Conservation (phyloP, 75 land plant genomes). For the Larix kaempferi region DNA sequence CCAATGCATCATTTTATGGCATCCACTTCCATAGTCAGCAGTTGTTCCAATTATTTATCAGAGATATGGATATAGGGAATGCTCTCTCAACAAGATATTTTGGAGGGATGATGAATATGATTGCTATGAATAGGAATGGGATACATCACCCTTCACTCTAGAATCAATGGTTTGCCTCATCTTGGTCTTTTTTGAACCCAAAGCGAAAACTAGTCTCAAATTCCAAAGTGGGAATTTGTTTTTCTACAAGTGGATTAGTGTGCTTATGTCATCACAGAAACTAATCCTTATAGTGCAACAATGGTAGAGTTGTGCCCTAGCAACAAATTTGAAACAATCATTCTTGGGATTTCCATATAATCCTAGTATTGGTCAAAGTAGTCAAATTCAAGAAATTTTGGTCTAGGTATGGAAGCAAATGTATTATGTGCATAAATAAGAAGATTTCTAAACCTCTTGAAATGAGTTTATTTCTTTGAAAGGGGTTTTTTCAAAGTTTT, state of each 20-base stretch:
- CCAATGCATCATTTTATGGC: not conserved
- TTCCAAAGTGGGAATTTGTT: not conserved
- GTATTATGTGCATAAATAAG: too few species aligned
- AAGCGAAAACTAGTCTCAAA: not conserved
- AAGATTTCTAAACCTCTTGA: too few species aligned
- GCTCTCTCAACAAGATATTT: not conserved
- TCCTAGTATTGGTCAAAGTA: not conserved
- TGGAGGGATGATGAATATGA: not conserved
- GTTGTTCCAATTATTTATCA: not conserved
- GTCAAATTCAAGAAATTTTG: not conserved
- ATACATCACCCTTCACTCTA: not conserved
- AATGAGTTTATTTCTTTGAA: too few species aligned
- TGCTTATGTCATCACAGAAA: not conserved
- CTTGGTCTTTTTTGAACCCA: conserved; percentile 1
- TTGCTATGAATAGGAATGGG: not conserved
- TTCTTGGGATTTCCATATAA: not conserved
- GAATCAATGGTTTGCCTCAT: not conserved
- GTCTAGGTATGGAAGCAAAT: too few species aligned
- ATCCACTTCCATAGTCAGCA: not conserved
- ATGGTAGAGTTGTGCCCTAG: too few species aligned
- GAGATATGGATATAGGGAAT: not conserved
- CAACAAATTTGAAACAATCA: not conserved
- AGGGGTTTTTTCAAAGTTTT: too few species aligned
- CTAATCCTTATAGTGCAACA: not conserved
- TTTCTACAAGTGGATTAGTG: not conserved